A percentile compares a stretch with the other conserved stretches of the same genome.
Conservation (phyloP, 2,329 filamentous ascomycete genomes). For the Cladosporium sphaerospermum region DNA sequence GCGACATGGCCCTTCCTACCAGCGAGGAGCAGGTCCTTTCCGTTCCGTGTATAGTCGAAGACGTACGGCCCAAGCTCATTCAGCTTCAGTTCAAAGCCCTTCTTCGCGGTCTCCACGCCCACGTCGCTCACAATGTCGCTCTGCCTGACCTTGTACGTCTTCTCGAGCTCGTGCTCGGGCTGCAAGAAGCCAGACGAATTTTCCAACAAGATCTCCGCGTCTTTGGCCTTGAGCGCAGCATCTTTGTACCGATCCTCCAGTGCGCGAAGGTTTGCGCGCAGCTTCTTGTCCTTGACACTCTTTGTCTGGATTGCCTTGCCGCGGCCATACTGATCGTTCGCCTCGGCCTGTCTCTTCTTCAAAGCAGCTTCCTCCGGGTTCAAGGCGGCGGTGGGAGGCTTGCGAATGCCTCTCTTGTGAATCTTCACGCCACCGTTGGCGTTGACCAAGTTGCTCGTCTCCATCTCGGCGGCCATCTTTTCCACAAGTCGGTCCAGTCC, state of each 20-base stretch:
- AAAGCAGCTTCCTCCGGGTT: conserved; percentile 28
- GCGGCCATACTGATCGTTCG: conserved; percentile 65
- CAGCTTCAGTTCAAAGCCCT: conserved; percentile 83
- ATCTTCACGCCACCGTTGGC: conserved; percentile 22
- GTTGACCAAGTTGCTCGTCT: conserved; percentile 24
- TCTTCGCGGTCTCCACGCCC: conserved; percentile 78
- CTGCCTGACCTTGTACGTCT: conserved; percentile 88
- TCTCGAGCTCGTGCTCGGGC: conserved; percentile 78
- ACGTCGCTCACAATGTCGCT: conserved; percentile 73
- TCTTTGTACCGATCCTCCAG: conserved; percentile 79
- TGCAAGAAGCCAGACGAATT: conserved; percentile 81
- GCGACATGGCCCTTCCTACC: conserved; percentile 92
- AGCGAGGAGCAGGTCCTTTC: conserved; percentile 74
- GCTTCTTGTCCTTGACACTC: conserved; percentile 78
- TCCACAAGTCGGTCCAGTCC: neutral
- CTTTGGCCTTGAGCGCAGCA: conserved; percentile 78
- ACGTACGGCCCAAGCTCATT: conserved; percentile 79
- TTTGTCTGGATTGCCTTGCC: conserved; percentile 69
- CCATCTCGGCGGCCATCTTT: conserved; percentile 13
- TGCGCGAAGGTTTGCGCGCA: conserved; percentile 69
- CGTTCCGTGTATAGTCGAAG: conserved; percentile 85
- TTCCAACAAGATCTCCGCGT: conserved; percentile 90
- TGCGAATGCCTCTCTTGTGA: conserved; percentile 16
- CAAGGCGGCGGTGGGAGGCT: conserved; percentile 23
- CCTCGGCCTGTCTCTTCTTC: conserved; percentile 30